phyloP scores from a whole-genome alignment of 2,329 filamentous ascomycete species.

The Thielaviopsis cerberus region DNA sequence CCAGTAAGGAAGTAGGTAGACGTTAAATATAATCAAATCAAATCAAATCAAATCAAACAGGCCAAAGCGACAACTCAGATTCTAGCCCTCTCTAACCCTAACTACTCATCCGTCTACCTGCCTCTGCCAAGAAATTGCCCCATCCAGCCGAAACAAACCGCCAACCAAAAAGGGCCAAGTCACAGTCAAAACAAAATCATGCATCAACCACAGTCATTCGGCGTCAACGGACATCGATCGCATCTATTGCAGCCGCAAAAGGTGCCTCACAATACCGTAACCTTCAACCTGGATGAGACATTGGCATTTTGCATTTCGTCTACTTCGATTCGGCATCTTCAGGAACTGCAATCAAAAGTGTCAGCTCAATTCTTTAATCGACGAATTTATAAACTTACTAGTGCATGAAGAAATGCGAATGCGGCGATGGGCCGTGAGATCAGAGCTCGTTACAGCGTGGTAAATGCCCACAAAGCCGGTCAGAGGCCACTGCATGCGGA shows the following conservation, averaged over 20 bases:
- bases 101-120: not conserved
- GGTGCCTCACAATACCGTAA: too few species aligned
- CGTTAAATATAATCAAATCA: too few species aligned
- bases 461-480: constrained; percentile 6
- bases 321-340: not conserved
- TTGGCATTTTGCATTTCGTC: not conserved
- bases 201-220: not conserved
- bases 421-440: constrained; percentile 7
- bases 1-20: too few species aligned
- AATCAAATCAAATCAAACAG: too few species aligned
- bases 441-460: constrained; percentile 4
- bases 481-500: constrained; percentile 11
- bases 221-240: not conserved
- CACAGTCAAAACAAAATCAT: not conserved
- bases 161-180: not conserved
- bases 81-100: not conserved
- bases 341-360: not conserved
- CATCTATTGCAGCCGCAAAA: too few species aligned
- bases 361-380: not conserved
- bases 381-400: not conserved
- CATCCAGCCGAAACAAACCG: not conserved
- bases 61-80: not conserved
- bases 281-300: not conserved
- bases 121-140: not conserved
- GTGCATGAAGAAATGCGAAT: constrained; percentile 8